Base-by-base conservation (phyloP, 164 flowering plant genomes). In the Taxillus chinensis region DNA sequence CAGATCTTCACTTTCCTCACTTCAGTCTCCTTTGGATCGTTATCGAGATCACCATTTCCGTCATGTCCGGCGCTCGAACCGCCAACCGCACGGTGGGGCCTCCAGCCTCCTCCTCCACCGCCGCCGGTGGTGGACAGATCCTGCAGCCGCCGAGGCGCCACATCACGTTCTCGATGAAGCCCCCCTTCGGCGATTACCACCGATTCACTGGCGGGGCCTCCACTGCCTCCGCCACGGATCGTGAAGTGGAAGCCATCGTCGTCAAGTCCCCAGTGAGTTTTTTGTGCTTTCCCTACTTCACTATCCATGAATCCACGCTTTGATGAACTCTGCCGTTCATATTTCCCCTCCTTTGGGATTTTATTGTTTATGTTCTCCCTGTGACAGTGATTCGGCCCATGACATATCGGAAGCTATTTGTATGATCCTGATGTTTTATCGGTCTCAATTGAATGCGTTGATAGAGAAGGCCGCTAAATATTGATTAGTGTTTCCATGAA, bases 31-130 rank as follows among this genome's bases (percentile, higher is more conserved):
- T 48, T 8, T 61, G 0, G 27, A 27, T 27, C 27, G 27, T 0
- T 27, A 0, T 27, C 27, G 27, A 27, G 27, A 2, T 27, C 27
- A 27, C 27, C 27, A 27, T 27, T 27, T 27, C 27, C 27, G 27
- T 50, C 14, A 86, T 86, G 88, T 74, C 89, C 52, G 80, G 79
- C 39, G 60, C 73, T 63, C 69, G 80, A 61, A 76, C 79, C 55
- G 60, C 77, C 43, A 61, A 66, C 62, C 78, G 73, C 46, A 46
- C 73, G 39, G 66, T 67, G 45, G 68, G 72, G 73, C 68, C 79
- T 73, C 58, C 58, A 6, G 55, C 59, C 37, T 16, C 67, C 6
- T 7, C 65, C 5, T 42, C 62, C 46, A 27, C 27, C 27, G 27
- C 27, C 27, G 27, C 27, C 27, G 27, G 27, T 27, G 27, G 27